Base-by-base conservation (phyloP, 805 yeast genomes). In the Candida maris region DNA sequence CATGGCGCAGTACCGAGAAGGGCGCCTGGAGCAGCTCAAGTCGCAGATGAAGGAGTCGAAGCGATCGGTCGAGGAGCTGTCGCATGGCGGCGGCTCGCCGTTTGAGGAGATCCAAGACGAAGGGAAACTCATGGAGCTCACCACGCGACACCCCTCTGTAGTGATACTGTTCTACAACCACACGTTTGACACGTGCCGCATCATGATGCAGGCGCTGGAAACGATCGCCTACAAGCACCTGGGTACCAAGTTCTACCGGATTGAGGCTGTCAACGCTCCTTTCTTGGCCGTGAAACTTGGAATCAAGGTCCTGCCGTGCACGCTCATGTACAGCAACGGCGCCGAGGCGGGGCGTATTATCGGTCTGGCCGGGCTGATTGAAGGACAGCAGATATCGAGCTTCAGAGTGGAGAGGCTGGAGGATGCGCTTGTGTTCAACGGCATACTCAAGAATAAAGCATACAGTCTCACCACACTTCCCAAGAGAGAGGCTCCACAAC, bases 231-330 rank as follows among this genome's bases (percentile, higher is more conserved):
- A 68, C 39, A 75, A 71, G 44, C 85, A 85, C 58, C 51, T 81
- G 31, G 62, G 65, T 2, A 65, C 84, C 1, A 67, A 65, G 38
- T 75, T 82, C 40, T 57, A 71, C 15, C 67, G 72, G 30, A 70
- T 83, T 4, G 65, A 71, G 37, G 95, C 85, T 0, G 72, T 67
- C 23, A 62, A 71, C 25, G 83, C 89, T 1, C 88, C 94, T 3
- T 86, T 86, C 51, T 62, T 87, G 30, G 86, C 78, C 4, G 61
- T 76, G 2, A 78, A 76, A 51, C 67, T 87, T 26, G 63, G 67
- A 3, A 68, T 87, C 33, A 75, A 81, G 52, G 78, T 81, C 8
- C 64, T 86, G 4, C 96, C 96, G 0, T 80, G 79, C 45, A 78
- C 85, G 2, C 58, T 82, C 2, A 65, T 77, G 6, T 86, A 80